phyloP scores from a whole-genome alignment of 1,284 basidiomycete genomes.

The Pseudozyma hubeiensis region DNA sequence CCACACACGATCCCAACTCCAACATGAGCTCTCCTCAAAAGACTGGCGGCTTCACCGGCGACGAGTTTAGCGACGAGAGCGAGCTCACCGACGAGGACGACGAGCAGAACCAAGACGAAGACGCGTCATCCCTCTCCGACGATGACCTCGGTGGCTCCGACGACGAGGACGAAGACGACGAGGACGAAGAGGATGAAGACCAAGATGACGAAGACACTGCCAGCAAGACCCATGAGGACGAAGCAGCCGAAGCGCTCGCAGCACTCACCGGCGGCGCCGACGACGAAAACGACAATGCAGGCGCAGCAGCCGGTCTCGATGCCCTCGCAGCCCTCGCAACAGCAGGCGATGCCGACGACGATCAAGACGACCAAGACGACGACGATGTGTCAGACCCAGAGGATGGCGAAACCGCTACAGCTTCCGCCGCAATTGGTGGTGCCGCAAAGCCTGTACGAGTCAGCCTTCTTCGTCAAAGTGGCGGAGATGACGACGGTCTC shows the following conservation, averaged over 20 bases:
- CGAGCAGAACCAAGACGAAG: constrained; percentile 48
- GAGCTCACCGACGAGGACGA: constrained; percentile 58
- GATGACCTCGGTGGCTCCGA: constrained; percentile 49
- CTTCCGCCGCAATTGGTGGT: constrained; percentile 1
- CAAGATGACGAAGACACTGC: constrained; percentile 34
- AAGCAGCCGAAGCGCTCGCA: constrained; percentile 56
- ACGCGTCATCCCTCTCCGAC: constrained; percentile 42
- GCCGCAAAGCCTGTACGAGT: constrained; percentile 30
- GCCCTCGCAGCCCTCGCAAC: constrained; percentile 61
- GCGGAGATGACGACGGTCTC: constrained; percentile 32
- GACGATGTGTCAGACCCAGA: constrained; percentile 34
- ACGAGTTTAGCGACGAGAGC: constrained; percentile 61
- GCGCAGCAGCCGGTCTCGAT: constrained; percentile 51
- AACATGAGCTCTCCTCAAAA: constrained; percentile 53
- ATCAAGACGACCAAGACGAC: constrained; percentile 45
- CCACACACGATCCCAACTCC: constrained; percentile 36
- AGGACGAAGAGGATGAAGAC: constrained; percentile 34
- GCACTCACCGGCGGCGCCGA: constrained; percentile 50
- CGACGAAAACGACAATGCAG: constrained; percentile 16
- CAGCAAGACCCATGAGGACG: constrained; percentile 52
- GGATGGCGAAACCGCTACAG: constrained; percentile 12
- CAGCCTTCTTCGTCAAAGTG: constrained; percentile 31
- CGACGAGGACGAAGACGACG: constrained; percentile 47
- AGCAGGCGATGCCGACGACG: constrained; percentile 14
- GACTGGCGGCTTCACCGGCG: constrained; percentile 46